Conservation (phyloP, 495 filamentous ascomycete genomes). For the Daldinia childiae region DNA sequence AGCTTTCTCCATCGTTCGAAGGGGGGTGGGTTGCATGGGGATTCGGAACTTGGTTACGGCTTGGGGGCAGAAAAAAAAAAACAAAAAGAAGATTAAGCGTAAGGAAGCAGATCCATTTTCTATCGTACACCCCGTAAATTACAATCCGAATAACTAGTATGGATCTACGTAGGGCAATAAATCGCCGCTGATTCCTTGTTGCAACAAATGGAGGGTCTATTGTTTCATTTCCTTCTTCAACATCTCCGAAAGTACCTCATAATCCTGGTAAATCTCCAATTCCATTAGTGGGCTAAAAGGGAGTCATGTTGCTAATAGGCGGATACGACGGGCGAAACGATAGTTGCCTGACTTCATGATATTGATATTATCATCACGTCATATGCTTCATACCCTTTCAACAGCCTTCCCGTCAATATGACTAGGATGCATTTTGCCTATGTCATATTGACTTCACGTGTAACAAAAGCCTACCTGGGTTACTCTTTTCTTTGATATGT, state of each 20-base stretch:
- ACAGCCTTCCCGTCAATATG: conserved; percentile 9
- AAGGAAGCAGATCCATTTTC: conserved; percentile 25
- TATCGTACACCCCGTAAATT: conserved; percentile 18
- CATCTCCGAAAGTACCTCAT: conserved; percentile 21
- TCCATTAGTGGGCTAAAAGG: conserved; percentile 23
- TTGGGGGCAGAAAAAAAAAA: conserved; percentile 25
- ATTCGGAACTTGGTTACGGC: conserved; percentile 34
- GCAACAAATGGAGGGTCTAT: conserved; percentile 7
- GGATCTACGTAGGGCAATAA: not conserved
- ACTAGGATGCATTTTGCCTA: conserved; percentile 32
- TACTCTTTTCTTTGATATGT: conserved; percentile 4
- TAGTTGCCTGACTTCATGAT: conserved; percentile 26
- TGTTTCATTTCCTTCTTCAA: conserved; percentile 12
- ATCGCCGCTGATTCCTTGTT: not conserved
- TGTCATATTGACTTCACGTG: conserved; percentile 25
- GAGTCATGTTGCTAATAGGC: conserved; percentile 22
- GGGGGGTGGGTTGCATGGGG: conserved; percentile 27
- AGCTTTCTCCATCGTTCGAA: conserved; percentile 38
- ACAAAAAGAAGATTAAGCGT: conserved; percentile 1
- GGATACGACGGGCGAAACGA: conserved; percentile 20
- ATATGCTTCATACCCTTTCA: conserved; percentile 7
- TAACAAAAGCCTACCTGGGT: not conserved
- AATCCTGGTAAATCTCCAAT: conserved; percentile 36
- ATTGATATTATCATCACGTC: conserved; percentile 42
- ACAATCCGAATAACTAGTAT: conserved; percentile 12